phyloP scores from a whole-genome alignment of 257 asterid genomes.

The Fraxinus americana region DNA sequence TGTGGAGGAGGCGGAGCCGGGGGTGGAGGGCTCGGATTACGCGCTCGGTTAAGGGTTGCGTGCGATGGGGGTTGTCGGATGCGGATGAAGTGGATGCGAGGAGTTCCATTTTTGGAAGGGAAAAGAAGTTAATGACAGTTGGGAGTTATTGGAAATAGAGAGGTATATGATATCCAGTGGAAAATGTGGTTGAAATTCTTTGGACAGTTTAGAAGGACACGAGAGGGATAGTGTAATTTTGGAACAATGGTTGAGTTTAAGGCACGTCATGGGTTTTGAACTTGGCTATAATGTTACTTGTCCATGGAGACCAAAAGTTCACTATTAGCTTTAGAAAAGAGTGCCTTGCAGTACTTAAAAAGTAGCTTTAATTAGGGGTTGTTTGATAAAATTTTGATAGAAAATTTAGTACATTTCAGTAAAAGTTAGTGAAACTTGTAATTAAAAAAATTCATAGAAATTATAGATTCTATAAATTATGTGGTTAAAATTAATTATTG shows the following conservation, averaged over 20 bases:
- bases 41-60: constrained; percentile 67
- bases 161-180: constrained; percentile 1
- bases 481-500: too few relatives aligned
- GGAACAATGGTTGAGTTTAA: constrained; percentile 39
- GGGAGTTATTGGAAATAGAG: background rate
- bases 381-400: too few relatives aligned
- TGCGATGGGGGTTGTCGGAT: constrained; percentile 37
- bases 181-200: constrained; percentile 51
- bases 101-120: constrained; percentile 53
- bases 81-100: constrained; percentile 58
- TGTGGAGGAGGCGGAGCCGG: constrained; percentile 89
- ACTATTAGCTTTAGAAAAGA: background rate
- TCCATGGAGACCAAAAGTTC: background rate
- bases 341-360: too few relatives aligned
- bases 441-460: too few relatives aligned
- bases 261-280: constrained; percentile 41
- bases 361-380: too few relatives aligned
- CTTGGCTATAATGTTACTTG: constrained; percentile 3
- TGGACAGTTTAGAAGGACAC: constrained; percentile 63
- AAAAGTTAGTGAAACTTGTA: too few relatives aligned
- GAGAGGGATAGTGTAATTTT: constrained; percentile 51
- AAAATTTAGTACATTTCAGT: too few relatives aligned
- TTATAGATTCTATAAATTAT: too few relatives aligned
- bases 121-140: constrained; percentile 29
- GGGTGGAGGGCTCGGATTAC: constrained; percentile 75